These are phyloP conservation scores for Carex myosuroides DNA, from an alignment of 176 grass and related monocot species.

Conservation along the genomic window DNA sequence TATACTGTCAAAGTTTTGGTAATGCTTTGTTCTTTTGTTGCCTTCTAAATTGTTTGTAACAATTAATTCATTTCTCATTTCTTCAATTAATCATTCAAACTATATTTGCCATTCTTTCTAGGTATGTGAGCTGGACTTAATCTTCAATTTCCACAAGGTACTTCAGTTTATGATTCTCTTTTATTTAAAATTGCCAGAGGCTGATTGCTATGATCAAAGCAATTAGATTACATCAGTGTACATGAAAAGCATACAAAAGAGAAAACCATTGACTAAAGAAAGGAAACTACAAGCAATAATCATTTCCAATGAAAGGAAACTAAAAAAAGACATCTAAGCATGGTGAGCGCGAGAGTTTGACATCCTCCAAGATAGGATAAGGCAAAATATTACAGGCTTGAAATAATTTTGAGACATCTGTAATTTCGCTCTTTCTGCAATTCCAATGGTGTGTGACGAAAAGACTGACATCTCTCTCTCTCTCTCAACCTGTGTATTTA, in stretches of 20 bases:
- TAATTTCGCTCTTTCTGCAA: not conserved
- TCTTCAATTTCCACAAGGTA: conserved; percentile 82
- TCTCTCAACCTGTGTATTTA: conserved; percentile 1
- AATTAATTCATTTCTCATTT: not conserved
- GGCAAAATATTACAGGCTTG: not conserved
- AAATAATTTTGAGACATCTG: not conserved
- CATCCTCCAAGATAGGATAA: not conserved
- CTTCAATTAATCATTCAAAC: not conserved
- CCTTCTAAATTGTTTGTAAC: not conserved
- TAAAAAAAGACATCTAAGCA: not conserved
- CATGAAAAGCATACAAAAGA: not conserved
- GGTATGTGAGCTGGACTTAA: conserved; percentile 72
- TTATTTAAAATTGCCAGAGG: not conserved
- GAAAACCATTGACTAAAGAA: not conserved
- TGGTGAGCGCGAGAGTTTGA: not conserved
- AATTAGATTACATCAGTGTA: not conserved
- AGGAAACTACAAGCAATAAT: not conserved
- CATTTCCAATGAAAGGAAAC: not conserved
- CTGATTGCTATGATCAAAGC: not conserved
- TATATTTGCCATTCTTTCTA: not conserved
- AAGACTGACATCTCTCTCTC: not conserved
- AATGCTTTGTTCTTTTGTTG: not conserved
- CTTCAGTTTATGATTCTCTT: not conserved
- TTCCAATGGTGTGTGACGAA: not conserved
- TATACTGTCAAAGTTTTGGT: not conserved